A percentile compares a stretch with the other conserved stretches of the same genome.
Evolutionary conservation across 2,329 filamentous ascomycete species (phyloP).

Genomic region (Neopestalotiopsis rosae): DNA sequence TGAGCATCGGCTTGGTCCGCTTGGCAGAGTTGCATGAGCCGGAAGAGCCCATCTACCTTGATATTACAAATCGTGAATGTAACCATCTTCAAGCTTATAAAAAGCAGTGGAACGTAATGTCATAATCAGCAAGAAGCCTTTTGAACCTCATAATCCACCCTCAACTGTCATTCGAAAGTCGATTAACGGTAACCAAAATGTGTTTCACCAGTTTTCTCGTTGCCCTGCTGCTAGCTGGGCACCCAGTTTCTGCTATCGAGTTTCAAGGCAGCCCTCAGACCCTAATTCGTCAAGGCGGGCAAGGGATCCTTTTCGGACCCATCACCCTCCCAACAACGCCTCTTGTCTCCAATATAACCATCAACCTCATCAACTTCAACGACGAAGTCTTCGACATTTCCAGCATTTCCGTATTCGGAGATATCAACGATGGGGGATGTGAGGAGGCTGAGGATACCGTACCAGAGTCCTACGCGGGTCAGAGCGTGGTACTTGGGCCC

Average conservation of each 20-base stretch:
- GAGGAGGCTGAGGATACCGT: background rate
- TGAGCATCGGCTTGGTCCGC: background rate
- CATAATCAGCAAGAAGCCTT: no score
- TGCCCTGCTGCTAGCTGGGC: no score
- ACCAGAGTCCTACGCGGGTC: background rate
- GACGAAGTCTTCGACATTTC: constrained; percentile 1
- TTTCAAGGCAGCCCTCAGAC: background rate
- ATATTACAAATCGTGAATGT: no score
- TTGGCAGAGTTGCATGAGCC: background rate
- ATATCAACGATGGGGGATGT: background rate
- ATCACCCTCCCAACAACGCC: background rate
- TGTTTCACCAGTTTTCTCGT: no score
- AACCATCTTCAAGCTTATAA: no score
- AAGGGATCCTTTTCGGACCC: background rate
- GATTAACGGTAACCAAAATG: no score
- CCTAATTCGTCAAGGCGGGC: background rate
- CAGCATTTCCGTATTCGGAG: background rate
- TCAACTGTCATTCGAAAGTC: no score
- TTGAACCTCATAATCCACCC: no score
- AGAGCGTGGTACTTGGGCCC: background rate
- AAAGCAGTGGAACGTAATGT: no score
- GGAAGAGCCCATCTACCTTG: background rate
- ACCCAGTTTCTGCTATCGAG: no score
- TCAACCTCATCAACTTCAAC: constrained; percentile 3
- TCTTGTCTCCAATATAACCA: background rate